Evolutionary conservation across 352 stramenopile genomes (phyloP).

Genomic region (Phytophthora kernoviae): DNA sequence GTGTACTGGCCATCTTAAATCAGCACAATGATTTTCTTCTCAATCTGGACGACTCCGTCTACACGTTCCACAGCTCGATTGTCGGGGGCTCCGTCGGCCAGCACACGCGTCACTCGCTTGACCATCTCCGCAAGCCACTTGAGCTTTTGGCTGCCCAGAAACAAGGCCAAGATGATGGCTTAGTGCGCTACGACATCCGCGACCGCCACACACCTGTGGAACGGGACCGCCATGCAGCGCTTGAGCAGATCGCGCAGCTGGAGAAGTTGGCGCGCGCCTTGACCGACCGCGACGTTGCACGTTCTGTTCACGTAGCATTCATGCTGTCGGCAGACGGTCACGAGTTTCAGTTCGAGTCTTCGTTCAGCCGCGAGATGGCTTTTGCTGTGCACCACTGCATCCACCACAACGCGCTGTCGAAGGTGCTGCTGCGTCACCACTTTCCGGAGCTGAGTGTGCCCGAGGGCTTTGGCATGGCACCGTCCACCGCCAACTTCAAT

Average conservation of each 20-base stretch:
- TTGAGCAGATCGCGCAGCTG: constrained; percentile 62
- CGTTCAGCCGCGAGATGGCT: constrained; percentile 74
- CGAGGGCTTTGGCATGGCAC: constrained; percentile 69
- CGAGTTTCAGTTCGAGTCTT: constrained; percentile 75
- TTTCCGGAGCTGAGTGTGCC: constrained; percentile 59
- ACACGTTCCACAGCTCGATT: constrained; percentile 71
- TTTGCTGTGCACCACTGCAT: constrained; percentile 89
- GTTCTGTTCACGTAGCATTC: constrained; percentile 60
- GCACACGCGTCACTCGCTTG: constrained; percentile 81
- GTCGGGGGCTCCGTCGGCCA: constrained; percentile 66
- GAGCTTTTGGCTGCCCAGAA: constrained; percentile 32
- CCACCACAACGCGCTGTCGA: constrained; percentile 85
- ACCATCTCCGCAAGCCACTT: constrained; percentile 78
- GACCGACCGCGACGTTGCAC: constrained; percentile 25
- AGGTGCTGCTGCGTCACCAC: constrained; percentile 71
- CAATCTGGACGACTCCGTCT: constrained; percentile 54
- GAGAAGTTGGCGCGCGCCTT: constrained; percentile 36
- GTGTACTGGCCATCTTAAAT: constrained; percentile 62
- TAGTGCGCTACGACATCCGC: constrained; percentile 75
- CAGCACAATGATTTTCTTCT: constrained; percentile 67
- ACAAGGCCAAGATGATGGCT: constrained; percentile 6
- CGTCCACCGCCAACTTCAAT: constrained; percentile 72
- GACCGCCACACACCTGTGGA: constrained; percentile 72
- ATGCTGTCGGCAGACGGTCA: constrained; percentile 78
- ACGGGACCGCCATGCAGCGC: constrained; percentile 52